Conservation (phyloP, 73 alveolate genomes). For the Tetrahymena borealis region DNA sequence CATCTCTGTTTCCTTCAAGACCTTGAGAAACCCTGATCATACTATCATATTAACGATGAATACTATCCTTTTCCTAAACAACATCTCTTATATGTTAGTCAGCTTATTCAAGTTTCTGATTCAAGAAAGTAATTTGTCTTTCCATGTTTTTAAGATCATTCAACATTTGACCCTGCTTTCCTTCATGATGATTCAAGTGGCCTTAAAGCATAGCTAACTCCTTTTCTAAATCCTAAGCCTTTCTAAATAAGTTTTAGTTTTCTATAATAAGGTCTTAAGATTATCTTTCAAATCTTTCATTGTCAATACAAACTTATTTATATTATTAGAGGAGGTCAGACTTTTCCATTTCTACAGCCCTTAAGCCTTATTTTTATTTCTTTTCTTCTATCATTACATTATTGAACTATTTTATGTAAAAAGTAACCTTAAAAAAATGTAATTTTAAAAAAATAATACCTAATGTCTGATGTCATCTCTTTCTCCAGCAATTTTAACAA, state of each 20-base stretch:
- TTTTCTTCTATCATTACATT: conserved; percentile 10
- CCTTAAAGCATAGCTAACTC: background rate
- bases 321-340: conserved; percentile 6
- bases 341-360: conserved; percentile 31
- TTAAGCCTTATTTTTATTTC: conserved; percentile 17
- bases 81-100: background rate
- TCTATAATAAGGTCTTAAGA: conserved; percentile 9
- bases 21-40: background rate
- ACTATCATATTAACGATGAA: background rate
- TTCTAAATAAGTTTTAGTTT: conserved; percentile 12
- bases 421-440: background rate
- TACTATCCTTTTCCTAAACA: background rate
- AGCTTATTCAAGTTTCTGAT: background rate
- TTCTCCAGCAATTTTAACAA: conserved; percentile 17
- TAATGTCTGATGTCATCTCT: conserved; percentile 17
- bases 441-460: conserved; percentile 12
- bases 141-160: background rate
- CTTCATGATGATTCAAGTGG: background rate
- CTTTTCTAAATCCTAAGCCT: conserved; percentile 32
- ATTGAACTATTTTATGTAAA: background rate
- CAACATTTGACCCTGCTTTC: background rate
- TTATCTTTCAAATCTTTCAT: conserved; percentile 21
- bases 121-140: background rate
- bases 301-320: conserved; percentile 42
- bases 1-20: background rate